Conservation (phyloP, 345 rosid species). For the Leavenworthia alabamica region DNA sequence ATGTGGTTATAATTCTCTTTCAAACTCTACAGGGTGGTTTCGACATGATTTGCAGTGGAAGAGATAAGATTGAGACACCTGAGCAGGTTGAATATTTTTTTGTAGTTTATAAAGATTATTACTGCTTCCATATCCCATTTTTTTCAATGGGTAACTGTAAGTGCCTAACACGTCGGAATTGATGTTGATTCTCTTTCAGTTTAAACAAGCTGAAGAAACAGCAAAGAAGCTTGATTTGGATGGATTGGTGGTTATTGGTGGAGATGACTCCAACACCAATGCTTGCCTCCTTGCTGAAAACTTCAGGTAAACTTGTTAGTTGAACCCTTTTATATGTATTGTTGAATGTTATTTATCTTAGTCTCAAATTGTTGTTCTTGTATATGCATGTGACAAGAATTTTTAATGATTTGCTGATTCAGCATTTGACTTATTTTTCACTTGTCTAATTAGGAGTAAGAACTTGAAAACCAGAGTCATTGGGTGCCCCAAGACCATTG, state of each 20-base stretch:
- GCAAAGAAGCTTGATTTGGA: slow-evolving; percentile 26
- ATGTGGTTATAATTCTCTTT: too few species aligned
- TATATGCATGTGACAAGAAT: not conserved
- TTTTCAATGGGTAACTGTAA: too few species aligned
- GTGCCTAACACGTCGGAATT: too few species aligned
- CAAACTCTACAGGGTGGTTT: too few species aligned
- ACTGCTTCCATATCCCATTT: too few species aligned
- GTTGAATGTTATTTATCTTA: not conserved
- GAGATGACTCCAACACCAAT: slow-evolving; percentile 98
- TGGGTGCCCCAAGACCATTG: slow-evolving; percentile 99
- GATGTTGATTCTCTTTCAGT: too few species aligned
- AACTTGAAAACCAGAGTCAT: slow-evolving; percentile 79
- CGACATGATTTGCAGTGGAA: too few species aligned
- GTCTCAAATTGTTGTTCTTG: not conserved
- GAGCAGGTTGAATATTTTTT: too few species aligned
- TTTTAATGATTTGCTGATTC: not conserved
- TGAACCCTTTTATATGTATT: not conserved
- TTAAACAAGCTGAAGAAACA: too few species aligned
- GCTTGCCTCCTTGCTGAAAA: slow-evolving; percentile 99
- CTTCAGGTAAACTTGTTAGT: slow-evolving; percentile 49
- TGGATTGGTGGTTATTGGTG: slow-evolving; percentile 92
- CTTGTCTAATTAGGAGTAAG: slow-evolving; percentile 47
- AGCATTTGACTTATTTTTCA: not conserved
- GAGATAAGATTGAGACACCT: too few species aligned
- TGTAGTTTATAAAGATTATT: too few species aligned